Evolutionary conservation across 2,329 filamentous ascomycete genomes (phyloP).

Genomic region (Fusarium chaquense): DNA sequence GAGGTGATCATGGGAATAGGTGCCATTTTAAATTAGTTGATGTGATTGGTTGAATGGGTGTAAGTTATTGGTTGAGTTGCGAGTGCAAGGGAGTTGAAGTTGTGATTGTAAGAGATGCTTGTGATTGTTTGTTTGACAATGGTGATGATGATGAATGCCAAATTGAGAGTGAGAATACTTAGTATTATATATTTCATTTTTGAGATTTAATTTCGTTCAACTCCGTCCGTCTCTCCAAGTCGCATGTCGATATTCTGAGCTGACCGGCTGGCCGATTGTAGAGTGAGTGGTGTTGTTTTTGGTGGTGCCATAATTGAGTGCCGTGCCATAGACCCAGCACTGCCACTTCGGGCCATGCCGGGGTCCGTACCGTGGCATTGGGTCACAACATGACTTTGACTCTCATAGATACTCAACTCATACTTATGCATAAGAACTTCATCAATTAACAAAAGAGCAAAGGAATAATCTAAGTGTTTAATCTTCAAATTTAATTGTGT

Average conservation of each 20-base stretch:
- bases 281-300: constrained; percentile 24
- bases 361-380: constrained; percentile 11
- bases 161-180: not conserved
- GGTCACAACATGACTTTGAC: not conserved
- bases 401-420: not conserved
- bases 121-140: constrained; percentile 10
- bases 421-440: not conserved
- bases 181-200: constrained; percentile 32
- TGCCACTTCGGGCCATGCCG: constrained; percentile 39
- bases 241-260: constrained; percentile 43
- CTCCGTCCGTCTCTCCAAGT: constrained; percentile 22
- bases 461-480: not conserved
- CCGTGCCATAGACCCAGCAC: not conserved
- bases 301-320: constrained; percentile 39
- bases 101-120: constrained; percentile 21
- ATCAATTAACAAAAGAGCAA: fast-evolving
- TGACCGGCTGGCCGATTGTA: constrained; percentile 18
- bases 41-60: constrained; percentile 26
- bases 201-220: not conserved
- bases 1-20: constrained; percentile 38
- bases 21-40: constrained; percentile 35
- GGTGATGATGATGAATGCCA: constrained; percentile 20
- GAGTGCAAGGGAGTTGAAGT: constrained; percentile 8
- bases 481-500: not conserved
- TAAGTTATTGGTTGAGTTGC: constrained; percentile 22